Percentiles rank a stretch among this genome's conserved stretches.
Conservation (phyloP, 805 yeast genomes). For the Pichia pseudocactophila region DNA sequence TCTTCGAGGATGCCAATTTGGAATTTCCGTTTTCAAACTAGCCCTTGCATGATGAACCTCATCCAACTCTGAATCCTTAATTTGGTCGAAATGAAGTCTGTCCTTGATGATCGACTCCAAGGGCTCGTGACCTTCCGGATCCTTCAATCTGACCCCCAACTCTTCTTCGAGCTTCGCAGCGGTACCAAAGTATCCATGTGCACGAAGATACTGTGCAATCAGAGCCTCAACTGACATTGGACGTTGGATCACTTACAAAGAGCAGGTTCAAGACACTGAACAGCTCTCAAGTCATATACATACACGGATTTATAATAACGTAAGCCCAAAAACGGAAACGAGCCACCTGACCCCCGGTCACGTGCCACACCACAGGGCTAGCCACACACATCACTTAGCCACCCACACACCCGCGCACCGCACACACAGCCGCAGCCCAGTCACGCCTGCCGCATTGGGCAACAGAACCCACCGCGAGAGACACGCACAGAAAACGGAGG, state of each 20-base stretch:
- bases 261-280: background rate
- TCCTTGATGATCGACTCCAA: constrained; percentile 30
- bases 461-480: too few relatives aligned
- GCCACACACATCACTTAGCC: too few relatives aligned
- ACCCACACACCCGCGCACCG: constrained; percentile 1
- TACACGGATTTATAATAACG: background rate
- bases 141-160: constrained; percentile 27
- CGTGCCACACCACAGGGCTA: too few relatives aligned
- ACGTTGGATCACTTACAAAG: too few relatives aligned
- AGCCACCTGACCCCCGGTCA: too few relatives aligned
- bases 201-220: constrained; percentile 51
- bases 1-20: background rate
- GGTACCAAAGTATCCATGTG: constrained; percentile 39
- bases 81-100: constrained; percentile 21
- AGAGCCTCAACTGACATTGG: constrained; percentile 23
- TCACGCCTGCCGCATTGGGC: too few relatives aligned
- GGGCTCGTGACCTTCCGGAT: constrained; percentile 25
- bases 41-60: background rate
- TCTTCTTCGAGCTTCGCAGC: constrained; percentile 41
- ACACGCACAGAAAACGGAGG: too few relatives aligned
- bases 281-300: background rate
- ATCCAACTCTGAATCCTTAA: background rate
- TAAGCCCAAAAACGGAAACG: too few relatives aligned
- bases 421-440: background rate
- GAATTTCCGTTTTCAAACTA: background rate